phyloP scores from a whole-genome alignment of 2,329 filamentous ascomycete genomes.

The Trichoderma sp. region DNA sequence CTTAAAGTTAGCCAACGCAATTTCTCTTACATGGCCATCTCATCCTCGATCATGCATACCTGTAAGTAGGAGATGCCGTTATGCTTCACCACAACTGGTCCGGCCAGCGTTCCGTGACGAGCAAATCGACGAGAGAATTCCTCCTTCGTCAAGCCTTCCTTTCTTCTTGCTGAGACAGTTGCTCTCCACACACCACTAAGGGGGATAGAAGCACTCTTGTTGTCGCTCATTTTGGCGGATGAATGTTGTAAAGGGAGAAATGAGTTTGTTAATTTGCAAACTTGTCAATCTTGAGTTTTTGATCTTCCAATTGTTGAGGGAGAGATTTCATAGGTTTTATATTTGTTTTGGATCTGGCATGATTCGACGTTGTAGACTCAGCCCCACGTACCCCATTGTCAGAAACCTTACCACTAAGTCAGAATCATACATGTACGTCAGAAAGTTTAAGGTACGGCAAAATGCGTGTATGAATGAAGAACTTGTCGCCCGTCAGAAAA shows the following conservation, averaged over 20 bases:
- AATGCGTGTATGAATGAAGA: not conserved
- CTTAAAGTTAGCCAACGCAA: not conserved
- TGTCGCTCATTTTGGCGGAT: not conserved
- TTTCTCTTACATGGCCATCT: not conserved
- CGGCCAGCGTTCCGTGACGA: conserved; percentile 1
- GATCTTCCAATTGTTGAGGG: accelerated
- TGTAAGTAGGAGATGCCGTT: conserved; percentile 13
- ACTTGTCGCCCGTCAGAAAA: not conserved
- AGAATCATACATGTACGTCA: not conserved
- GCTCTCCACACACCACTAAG: not conserved
- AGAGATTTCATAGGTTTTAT: not conserved
- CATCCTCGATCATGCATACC: not conserved
- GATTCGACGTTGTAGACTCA: not conserved
- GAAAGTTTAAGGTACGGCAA: not conserved
- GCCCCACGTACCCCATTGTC: not conserved
- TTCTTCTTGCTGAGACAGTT: not conserved
- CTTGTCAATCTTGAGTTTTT: too few relatives aligned
- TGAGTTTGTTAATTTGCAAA: not conserved
- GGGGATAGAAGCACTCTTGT: not conserved
- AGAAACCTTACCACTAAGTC: not conserved
- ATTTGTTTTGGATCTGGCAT: not conserved
- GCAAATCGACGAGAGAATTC: conserved; percentile 16
- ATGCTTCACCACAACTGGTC: not conserved
- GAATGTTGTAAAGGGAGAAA: too few relatives aligned
- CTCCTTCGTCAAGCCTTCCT: conserved; percentile 6